Percentiles rank a stretch among this genome's conserved stretches.
Evolutionary conservation across 805 yeast species (phyloP).

Genomic region (Zygotorulaspora florentina): DNA sequence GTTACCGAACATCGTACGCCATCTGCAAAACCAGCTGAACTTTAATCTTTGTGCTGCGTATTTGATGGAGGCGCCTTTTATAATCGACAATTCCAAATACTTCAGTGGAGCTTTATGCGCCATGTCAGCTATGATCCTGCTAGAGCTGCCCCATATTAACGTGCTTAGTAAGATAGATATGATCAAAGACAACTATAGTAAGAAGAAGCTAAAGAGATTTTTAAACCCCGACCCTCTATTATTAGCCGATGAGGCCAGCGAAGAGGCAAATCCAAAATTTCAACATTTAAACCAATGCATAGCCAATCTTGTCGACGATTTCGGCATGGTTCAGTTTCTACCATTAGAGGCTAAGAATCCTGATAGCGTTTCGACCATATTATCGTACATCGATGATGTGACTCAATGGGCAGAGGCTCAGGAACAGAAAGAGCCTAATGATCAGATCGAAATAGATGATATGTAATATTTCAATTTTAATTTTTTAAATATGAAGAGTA

Average conservation of each 20-base stretch:
- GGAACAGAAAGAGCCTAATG: constrained; percentile 95
- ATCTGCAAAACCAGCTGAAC: constrained; percentile 70
- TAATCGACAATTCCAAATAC: constrained; percentile 84
- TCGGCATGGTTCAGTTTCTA: constrained; percentile 96
- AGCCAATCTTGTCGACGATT: constrained; percentile 90
- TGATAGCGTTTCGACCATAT: constrained; percentile 71
- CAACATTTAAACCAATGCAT: constrained; percentile 71
- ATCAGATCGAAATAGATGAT: constrained; percentile 63
- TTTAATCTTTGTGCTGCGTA: constrained; percentile 92
- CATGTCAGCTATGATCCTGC: constrained; percentile 95
- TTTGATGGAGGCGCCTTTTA: constrained; percentile 88
- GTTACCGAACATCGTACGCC: constrained; percentile 82
- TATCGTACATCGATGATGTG: constrained; percentile 91
- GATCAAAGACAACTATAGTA: constrained; percentile 71
- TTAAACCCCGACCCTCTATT: constrained; percentile 89
- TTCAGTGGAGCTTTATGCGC: constrained; percentile 95
- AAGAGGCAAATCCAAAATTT: constrained; percentile 57
- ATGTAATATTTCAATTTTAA: constrained; percentile 32
- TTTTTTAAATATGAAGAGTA: neutral
- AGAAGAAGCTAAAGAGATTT: constrained; percentile 73
- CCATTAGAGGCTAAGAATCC: constrained; percentile 80
- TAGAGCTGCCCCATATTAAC: constrained; percentile 93
- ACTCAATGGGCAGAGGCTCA: constrained; percentile 97
- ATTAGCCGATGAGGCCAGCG: constrained; percentile 48
- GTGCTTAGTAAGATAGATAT: constrained; percentile 83